Base-by-base conservation (phyloP, 176 grass and related monocot species). In the Carex myosuroides region DNA sequence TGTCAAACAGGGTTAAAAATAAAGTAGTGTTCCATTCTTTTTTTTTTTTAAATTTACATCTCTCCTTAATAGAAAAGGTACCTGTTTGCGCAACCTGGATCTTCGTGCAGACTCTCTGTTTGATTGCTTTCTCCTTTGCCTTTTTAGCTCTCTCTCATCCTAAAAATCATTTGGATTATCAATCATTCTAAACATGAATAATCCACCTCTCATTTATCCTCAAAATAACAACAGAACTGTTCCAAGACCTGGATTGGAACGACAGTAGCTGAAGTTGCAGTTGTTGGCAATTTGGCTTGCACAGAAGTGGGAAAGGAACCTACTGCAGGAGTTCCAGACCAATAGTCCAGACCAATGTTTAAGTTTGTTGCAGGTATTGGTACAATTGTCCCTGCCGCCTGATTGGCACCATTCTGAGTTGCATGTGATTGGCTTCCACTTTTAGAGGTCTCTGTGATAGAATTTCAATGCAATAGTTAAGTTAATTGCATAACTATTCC, bases 81-180 rank as follows among this genome's bases (percentile, higher is more conserved):
- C 95, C 92, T 98, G 95, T 82, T 95, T 98, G 16, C 92, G 95
- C 64, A 93, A 72, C 59, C 95, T 88, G 58, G 95, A 95, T 60
- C 95, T 91, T 32, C 95, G 92, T 46, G 95, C 95, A 44, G 95
- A 98, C 88, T 98, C 95, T 86, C 95, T 88, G 53, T 98, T 98
- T 32, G 92, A 98, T 75, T 95, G 89, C 89, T 98, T 98, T 85
- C 91, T 93, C 86, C 92, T 91, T 85, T 98, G 92, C 83, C 90
- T 91, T 83, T 95, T 98, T 0, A 98, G 68, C 76, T 95, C 95
- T 86, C 95, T 95, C 79, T 98, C 95, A 85, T 98, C 92, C 92
- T 98, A 81, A 86, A 89, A 70, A 85, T 56, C 13, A 65, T 64
- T 33, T 21, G 46, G 83, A 76, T 22, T 52, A 76, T 54, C n/a